Conservation (phyloP, 2,329 filamentous ascomycete genomes). For the Calonectria ilicicola region DNA sequence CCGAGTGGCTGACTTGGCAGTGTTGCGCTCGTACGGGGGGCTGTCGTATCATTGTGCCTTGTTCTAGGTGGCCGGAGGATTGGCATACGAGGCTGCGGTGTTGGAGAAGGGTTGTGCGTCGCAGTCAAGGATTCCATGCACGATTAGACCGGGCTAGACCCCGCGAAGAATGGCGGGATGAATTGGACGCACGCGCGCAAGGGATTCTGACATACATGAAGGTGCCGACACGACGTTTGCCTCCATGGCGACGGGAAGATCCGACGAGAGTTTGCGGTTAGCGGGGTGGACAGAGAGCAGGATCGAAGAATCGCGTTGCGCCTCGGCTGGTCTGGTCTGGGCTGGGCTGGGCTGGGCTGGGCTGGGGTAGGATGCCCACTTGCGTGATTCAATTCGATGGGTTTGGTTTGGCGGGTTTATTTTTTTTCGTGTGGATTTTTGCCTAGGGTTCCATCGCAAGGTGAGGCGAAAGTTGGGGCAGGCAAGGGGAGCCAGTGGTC, state of each 20-base stretch:
- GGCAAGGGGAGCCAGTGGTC: not conserved
- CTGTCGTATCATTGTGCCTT: not conserved
- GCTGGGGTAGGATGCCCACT: not conserved
- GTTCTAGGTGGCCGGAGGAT: slow-evolving; percentile 12
- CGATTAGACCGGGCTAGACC: slow-evolving; percentile 1
- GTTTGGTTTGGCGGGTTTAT: not conserved
- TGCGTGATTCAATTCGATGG: not conserved
- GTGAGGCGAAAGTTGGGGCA: not conserved
- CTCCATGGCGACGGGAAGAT: slow-evolving; percentile 10
- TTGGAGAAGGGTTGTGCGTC: slow-evolving; percentile 7
- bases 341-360: not conserved
- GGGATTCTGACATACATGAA: slow-evolving; percentile 15
- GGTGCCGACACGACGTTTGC: slow-evolving; percentile 1
- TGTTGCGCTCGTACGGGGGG: not conserved
- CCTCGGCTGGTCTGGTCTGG: not conserved
- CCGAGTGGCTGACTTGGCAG: slow-evolving; percentile 6
- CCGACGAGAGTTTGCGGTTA: slow-evolving; percentile 18
- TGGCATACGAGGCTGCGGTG: slow-evolving; percentile 8
- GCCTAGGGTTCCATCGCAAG: slow-evolving; percentile 14
- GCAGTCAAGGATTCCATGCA: slow-evolving; percentile 8
- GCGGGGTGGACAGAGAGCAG: slow-evolving; percentile 6
- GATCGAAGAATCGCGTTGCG: slow-evolving; percentile 10
- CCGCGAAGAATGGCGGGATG: not conserved
- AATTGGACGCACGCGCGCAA: slow-evolving; percentile 8
- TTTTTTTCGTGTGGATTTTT: slow-evolving; percentile 9